Percentiles rank a stretch among this genome's conserved stretches.
phyloP scores from a whole-genome alignment of 2,329 filamentous ascomycete species.

The Colletotrichum horii region DNA sequence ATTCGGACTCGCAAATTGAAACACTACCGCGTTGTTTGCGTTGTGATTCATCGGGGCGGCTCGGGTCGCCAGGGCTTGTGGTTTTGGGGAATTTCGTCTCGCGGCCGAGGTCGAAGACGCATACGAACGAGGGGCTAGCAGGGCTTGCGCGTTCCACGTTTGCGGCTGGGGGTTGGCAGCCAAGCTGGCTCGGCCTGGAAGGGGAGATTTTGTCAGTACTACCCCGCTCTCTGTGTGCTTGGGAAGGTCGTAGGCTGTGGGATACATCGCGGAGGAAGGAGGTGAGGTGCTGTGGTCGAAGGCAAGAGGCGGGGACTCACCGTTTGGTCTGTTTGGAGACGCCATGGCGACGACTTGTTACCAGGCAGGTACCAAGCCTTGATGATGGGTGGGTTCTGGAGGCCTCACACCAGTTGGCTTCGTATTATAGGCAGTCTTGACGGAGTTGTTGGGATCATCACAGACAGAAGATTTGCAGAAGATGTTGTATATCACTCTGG shows the following conservation, averaged over 20 bases:
- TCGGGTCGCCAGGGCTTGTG: conserved; percentile 14
- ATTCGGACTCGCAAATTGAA: conserved; percentile 47
- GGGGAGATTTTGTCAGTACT: background rate
- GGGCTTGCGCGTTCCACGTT: conserved; percentile 19
- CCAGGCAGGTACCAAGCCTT: background rate
- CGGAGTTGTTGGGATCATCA: conserved; percentile 17
- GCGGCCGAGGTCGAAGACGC: background rate
- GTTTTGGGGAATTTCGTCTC: conserved; percentile 8
- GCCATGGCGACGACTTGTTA: conserved; percentile 15
- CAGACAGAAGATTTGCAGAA: background rate
- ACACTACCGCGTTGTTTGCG: conserved; percentile 39
- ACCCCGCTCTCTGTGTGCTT: background rate
- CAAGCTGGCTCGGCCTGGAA: conserved; percentile 14
- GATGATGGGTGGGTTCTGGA: background rate
- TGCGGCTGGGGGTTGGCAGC: conserved; percentile 16
- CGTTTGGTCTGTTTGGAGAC: conserved; percentile 20
- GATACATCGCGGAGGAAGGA: background rate
- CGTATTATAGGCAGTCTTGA: background rate
- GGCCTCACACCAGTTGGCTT: background rate
- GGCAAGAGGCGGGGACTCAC: background rate
- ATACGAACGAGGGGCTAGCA: conserved; percentile 20
- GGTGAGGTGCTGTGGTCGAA: background rate
- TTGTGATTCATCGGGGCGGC: conserved; percentile 1
- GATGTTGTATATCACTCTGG: background rate
- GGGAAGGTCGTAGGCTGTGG: background rate